Evolutionary conservation across 768 basidiomycete species (phyloP), one percentile per base, ranked within the genome.

Genomic region (Erythrobasidium yunnanense): DNA sequence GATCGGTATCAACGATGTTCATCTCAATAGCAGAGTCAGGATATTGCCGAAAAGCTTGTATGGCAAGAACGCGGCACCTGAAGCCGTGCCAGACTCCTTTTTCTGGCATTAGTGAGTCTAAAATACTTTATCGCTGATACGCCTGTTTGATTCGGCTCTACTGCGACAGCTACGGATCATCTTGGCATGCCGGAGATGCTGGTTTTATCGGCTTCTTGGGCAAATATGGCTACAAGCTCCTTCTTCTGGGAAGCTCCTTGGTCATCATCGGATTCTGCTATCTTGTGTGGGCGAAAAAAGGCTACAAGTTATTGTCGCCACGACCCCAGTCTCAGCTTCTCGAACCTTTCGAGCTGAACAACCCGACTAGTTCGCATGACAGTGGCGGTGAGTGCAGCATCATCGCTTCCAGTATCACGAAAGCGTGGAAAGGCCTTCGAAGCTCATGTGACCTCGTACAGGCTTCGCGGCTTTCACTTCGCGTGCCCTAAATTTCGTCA

Each of bases 151-250:
- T n/a, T n/a, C n/a, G n/a, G n/a, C n/a, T n/a, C n/a, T n/a, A n/a
- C n/a, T n/a, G n/a, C n/a, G n/a, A n/a, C n/a, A 42, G 38, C 38
- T 99, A 97, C 72, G 93, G 91, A 30, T 95, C 91, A 74, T 90
- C 88, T 72, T 99, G 93, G 93, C 93, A 99, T 73, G 85, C 90
- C 3, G 91, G 93, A 73, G 93, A 99, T 76, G 95, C 93, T 29
- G 89, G 86, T n/a, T 95, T 97, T 78, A 90, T 97, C 73, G 83
- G 84, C 47, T 96, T 96, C 80, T 81, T 63, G 20, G 60, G 60
- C 7, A 63, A 63, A 27, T 63, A 63, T 32, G 60, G 60, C 8
- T 63, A 63, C 32, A 29, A 49, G 17, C 29, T 63, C 25, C 49
- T 63, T 18, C 29, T 63, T 25, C 6, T 63, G 2, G 60, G 60